Conservation (phyloP, 1,139 yeast genomes). For the Yamadazyma friedrichii region DNA sequence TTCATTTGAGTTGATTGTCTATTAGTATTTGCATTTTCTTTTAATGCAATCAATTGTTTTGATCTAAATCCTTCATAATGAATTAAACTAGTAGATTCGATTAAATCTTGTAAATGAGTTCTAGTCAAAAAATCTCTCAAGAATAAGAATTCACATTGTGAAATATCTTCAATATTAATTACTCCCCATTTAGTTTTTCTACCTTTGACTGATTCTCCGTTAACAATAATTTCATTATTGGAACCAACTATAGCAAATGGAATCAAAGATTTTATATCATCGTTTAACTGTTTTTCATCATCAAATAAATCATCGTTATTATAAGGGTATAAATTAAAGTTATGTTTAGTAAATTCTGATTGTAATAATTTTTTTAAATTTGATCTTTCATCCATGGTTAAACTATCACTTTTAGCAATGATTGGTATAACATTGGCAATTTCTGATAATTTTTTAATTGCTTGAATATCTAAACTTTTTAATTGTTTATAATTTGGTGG, state of each 20-base stretch:
- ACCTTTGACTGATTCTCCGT: conserved; percentile 82
- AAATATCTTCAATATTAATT: conserved; percentile 87
- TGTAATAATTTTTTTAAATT: conserved; percentile 74
- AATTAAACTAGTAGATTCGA: conserved; percentile 83
- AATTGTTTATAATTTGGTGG: conserved; percentile 85
- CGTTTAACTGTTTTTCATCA: conserved; percentile 77
- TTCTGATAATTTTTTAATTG: conserved; percentile 81
- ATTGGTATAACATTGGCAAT: conserved; percentile 94
- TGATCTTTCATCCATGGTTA: conserved; percentile 82
- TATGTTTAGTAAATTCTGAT: conserved; percentile 71
- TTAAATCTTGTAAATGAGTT: conserved; percentile 93
- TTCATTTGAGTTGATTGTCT: conserved; percentile 24
- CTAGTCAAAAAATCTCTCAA: conserved; percentile 91
- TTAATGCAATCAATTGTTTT: conserved; percentile 89
- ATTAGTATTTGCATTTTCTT: conserved; percentile 71
- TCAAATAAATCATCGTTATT: conserved; percentile 73
- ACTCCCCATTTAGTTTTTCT: conserved; percentile 94
- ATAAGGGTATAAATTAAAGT: conserved; percentile 83
- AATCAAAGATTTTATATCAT: conserved; percentile 72
- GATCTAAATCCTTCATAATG: conserved; percentile 95
- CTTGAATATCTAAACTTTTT: conserved; percentile 77
- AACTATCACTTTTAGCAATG: conserved; percentile 88
- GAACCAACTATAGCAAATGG: conserved; percentile 97
- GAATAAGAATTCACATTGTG: conserved; percentile 92
- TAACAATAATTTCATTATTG: conserved; percentile 69